These are phyloP conservation scores for Xylariaceae sp. DNA, from an alignment of 2,329 filamentous ascomycete genomes.

Conservation along the genomic window DNA sequence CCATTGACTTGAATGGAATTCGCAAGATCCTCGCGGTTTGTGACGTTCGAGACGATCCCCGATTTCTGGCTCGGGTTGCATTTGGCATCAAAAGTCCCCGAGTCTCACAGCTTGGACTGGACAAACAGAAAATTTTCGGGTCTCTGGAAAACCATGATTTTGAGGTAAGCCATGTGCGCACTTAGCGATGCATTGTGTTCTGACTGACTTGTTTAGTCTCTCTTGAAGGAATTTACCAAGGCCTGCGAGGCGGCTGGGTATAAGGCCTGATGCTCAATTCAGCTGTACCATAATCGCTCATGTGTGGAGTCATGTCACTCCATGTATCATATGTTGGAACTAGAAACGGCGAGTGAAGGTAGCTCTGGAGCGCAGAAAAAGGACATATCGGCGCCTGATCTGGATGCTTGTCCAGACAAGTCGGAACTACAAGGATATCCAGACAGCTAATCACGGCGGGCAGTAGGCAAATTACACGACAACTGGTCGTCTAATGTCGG, in stretches of 20 bases:
- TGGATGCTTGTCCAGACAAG: too few relatives aligned
- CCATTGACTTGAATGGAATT: slow-evolving; percentile 41
- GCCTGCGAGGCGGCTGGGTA: slow-evolving; percentile 21
- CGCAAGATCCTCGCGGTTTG: slow-evolving; percentile 42
- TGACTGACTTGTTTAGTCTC: slow-evolving; percentile 21
- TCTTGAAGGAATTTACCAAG: slow-evolving; percentile 30
- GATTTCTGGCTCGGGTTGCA: slow-evolving; percentile 57
- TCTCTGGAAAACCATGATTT: slow-evolving; percentile 56
- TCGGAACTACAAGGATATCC: too few relatives aligned
- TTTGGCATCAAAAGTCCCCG: slow-evolving; percentile 62
- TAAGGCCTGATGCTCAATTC: slow-evolving; percentile 1
- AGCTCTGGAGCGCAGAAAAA: too few relatives aligned
- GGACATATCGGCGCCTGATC: too few relatives aligned
- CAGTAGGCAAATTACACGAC: too few relatives aligned
- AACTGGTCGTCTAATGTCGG: too few relatives aligned
- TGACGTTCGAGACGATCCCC: slow-evolving; percentile 52
- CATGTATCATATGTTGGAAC: too few relatives aligned
- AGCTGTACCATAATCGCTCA: background rate
- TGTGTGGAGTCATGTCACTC: background rate
- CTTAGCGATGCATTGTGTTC: background rate
- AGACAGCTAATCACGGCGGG: too few relatives aligned
- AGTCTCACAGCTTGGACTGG: slow-evolving; percentile 47
- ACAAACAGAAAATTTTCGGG: slow-evolving; percentile 45
- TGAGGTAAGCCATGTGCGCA: slow-evolving; percentile 34
- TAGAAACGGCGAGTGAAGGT: too few relatives aligned